These are phyloP conservation scores for Phaeosphaeriaceae sp. DNA, from an alignment of 2,329 filamentous ascomycete genomes.

Conservation along the genomic window DNA sequence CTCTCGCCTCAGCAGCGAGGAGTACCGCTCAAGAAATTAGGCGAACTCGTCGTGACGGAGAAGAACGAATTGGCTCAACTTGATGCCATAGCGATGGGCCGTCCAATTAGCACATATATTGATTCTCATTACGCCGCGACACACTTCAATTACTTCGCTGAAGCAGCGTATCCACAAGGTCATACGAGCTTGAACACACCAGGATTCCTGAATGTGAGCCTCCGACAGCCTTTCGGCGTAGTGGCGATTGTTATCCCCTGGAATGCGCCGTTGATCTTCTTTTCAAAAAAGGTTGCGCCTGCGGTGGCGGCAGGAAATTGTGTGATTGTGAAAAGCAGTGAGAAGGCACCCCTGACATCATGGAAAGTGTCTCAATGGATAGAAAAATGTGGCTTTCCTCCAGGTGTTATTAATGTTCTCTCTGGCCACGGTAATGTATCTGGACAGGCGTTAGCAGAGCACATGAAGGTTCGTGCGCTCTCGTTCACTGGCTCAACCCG, in stretches of 20 bases:
- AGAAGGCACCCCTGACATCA: conserved; percentile 66
- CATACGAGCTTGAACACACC: conserved; percentile 68
- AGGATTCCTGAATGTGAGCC: conserved; percentile 65
- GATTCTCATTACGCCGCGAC: conserved; percentile 79
- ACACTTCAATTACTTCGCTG: conserved; percentile 80
- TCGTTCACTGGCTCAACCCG: conserved; percentile 84
- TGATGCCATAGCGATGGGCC: conserved; percentile 84
- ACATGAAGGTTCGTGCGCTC: conserved; percentile 80
- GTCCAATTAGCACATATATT: conserved; percentile 78
- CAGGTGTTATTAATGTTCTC: conserved; percentile 79
- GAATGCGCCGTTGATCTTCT: conserved; percentile 35
- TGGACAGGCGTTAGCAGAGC: conserved; percentile 76
- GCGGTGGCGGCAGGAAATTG: conserved; percentile 35
- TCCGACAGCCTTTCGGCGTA: conserved; percentile 79
- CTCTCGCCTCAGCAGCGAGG: conserved; percentile 47
- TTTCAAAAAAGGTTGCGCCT: conserved; percentile 33
- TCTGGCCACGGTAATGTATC: conserved; percentile 79
- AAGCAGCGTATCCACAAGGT: conserved; percentile 78
- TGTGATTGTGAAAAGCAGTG: conserved; percentile 37
- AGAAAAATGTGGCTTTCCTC: conserved; percentile 77
- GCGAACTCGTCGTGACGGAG: conserved; percentile 31
- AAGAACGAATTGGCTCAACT: conserved; percentile 80
- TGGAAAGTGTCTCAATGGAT: conserved; percentile 83
- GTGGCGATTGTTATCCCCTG: conserved; percentile 79
- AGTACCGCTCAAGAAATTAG: conserved; percentile 54